Base-by-base conservation (phyloP, 73 alveolate species). In the Paramecium bursaria region DNA sequence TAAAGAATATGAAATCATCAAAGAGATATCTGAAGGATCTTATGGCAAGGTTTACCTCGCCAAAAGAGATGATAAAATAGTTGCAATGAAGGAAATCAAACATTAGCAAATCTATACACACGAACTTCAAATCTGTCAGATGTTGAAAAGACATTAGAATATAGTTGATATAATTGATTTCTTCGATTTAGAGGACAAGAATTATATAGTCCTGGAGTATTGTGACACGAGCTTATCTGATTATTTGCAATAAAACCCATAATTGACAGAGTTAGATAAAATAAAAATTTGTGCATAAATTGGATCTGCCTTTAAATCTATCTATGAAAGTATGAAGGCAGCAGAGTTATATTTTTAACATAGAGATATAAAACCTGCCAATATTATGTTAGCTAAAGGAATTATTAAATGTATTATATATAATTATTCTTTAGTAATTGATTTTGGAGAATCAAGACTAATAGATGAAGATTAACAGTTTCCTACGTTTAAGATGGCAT, bases 311-410 rank as follows among this genome's bases (percentile, higher is more conserved):
- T 48, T 48, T 48, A 48, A 48, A 48, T 48, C 61, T 6, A 48
- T 48, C 10, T 6, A 13, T 48, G 61, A 48, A 6, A 50, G 73
- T 22, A n/a, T 50, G 21, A 27, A 23, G 13, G 33, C 17, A 23
- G 47, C 33, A 2, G 76, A 30, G 5, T 30, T 57, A 50, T 26
- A 57, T 57, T 57, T 57, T 30, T 29, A 30, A 57, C 76, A 57
- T 57, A 57, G 76, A 57, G 76, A 57, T 57, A 57, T 57, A 30
- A 57, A 57, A 57, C 76, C 76, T 48, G 61, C 10, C 6, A 48
- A 48, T 48, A 4, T 48, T 6, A 48, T 48, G 61, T 48, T 48
- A 3, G 61, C n/a, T n/a, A n/a, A n/a, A n/a, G 61, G 15, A 25
- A 48, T 4, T n/a, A 15, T 22, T 22, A 50, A 50, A 22, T 50